Conservation (phyloP, 768 basidiomycete species). For the Phlebiopsis flavidoalba region DNA sequence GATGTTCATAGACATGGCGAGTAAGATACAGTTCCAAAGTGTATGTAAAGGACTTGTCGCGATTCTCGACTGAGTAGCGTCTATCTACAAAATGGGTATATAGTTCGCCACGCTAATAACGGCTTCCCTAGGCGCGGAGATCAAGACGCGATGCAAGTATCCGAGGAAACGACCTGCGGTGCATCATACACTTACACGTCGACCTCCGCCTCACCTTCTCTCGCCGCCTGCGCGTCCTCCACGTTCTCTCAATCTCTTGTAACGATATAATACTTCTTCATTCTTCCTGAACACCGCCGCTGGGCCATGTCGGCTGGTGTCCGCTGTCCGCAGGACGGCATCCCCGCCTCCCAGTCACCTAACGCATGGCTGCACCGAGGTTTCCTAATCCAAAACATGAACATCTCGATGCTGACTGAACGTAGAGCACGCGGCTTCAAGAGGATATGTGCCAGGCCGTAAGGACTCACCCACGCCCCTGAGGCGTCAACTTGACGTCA, state of each 20-base stretch:
- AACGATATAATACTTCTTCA: not conserved
- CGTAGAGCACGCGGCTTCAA: conserved; percentile 65
- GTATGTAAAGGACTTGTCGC: not conserved
- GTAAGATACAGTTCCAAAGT: not conserved
- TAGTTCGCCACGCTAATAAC: conserved; percentile 7
- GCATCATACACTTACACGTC: conserved; percentile 10
- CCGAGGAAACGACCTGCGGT: conserved; percentile 4
- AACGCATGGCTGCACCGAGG: conserved; percentile 35
- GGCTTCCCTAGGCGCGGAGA: not conserved
- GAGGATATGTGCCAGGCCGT: conserved; percentile 51
- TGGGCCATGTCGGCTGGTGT: conserved; percentile 42
- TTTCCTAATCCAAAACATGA: conserved; percentile 64
- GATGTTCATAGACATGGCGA: conserved; percentile 64
- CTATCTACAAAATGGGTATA: not conserved
- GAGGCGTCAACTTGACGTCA: conserved; percentile 58
- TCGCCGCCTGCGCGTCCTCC: conserved; percentile 6
- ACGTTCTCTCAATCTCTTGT: conserved; percentile 7
- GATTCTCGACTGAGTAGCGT: not conserved
- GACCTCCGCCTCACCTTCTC: conserved; percentile 2
- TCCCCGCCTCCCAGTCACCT: conserved; percentile 52
- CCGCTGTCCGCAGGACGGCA: conserved; percentile 62
- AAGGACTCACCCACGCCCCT: conserved; percentile 38
- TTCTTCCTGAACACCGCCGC: not conserved
- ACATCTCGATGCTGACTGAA: conserved; percentile 70
- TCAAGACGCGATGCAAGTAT: conserved; percentile 1